These are phyloP conservation scores for Phytophthora multivora DNA, from an alignment of 352 stramenopile genomes.

Conservation along the genomic window DNA sequence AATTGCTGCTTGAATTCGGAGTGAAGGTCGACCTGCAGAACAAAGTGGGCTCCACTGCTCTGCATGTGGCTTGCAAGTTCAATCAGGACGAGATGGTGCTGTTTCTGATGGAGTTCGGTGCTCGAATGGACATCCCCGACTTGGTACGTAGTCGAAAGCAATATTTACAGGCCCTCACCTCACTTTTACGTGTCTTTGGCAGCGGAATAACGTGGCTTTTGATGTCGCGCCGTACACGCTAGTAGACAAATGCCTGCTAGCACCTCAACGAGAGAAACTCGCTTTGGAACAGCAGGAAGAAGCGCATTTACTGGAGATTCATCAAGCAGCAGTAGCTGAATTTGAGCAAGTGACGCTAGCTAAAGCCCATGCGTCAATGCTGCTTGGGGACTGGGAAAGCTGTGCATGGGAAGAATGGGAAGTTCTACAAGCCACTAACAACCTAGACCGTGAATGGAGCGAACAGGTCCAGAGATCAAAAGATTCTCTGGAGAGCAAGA, in stretches of 20 bases:
- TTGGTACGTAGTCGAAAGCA: slow-evolving; percentile 24
- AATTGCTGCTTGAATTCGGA: slow-evolving; percentile 44
- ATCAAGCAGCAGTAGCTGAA: slow-evolving; percentile 14
- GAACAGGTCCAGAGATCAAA: slow-evolving; percentile 17
- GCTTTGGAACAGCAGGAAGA: slow-evolving; percentile 22
- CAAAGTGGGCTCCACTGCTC: slow-evolving; percentile 60
- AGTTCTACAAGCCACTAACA: slow-evolving; percentile 17
- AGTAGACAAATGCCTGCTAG: slow-evolving; percentile 46
- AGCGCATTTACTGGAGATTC: slow-evolving; percentile 16
- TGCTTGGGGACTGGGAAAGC: slow-evolving; percentile 45
- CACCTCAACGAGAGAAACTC: slow-evolving; percentile 30
- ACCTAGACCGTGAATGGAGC: slow-evolving; percentile 36
- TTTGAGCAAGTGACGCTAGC: slow-evolving; percentile 20
- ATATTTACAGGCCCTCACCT: not conserved
- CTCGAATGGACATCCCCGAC: slow-evolving; percentile 55
- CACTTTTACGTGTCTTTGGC: slow-evolving; percentile 2
- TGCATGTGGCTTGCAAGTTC: slow-evolving; percentile 67
- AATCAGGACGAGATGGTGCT: slow-evolving; percentile 37
- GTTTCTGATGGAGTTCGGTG: slow-evolving; percentile 44
- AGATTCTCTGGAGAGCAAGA: slow-evolving; percentile 23
- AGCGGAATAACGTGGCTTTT: slow-evolving; percentile 52
- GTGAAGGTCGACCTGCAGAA: slow-evolving; percentile 46
- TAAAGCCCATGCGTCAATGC: slow-evolving; percentile 38
- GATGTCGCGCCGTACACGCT: slow-evolving; percentile 54
- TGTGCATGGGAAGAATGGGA: slow-evolving; percentile 29